Conservation (phyloP, 768 basidiomycete genomes). For the Hypholoma fasciculare region DNA sequence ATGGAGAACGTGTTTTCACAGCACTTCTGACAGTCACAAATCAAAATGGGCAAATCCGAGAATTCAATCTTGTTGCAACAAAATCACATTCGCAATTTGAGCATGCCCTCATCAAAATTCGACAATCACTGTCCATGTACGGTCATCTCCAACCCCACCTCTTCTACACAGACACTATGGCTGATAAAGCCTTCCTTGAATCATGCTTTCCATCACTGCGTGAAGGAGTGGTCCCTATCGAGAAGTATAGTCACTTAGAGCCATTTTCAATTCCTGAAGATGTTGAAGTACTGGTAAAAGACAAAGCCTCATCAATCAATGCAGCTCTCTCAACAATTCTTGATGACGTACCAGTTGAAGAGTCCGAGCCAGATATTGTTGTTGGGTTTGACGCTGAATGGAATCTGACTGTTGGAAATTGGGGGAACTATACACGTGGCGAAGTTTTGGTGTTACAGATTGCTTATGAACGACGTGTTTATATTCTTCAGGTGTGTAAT, state of each 20-base stretch:
- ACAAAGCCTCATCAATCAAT: conserved; percentile 12
- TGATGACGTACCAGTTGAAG: conserved; percentile 4
- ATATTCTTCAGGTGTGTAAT: conserved; percentile 15
- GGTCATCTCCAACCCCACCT: conserved; percentile 12
- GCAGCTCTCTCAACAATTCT: conserved; percentile 14
- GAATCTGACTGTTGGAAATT: conserved; percentile 15
- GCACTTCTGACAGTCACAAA: conserved; percentile 27
- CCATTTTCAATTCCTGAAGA: conserved; percentile 6
- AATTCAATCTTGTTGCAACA: conserved; percentile 23
- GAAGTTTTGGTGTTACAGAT: conserved; percentile 18
- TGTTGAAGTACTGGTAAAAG: conserved; percentile 6
- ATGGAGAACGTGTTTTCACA: conserved; percentile 24
- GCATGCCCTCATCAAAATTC: conserved; percentile 15
- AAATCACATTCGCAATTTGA: conserved; percentile 28
- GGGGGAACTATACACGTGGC: conserved; percentile 5
- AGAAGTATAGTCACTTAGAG: conserved; percentile 22
- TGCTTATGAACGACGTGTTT: conserved; percentile 15
- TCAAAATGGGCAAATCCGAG: conserved; percentile 21
- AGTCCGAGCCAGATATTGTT: conserved; percentile 7
- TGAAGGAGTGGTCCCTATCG: conserved; percentile 21
- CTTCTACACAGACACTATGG: conserved; percentile 19
- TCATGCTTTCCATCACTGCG: conserved; percentile 21
- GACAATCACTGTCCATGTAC: conserved; percentile 9
- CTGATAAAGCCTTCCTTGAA: conserved; percentile 20
- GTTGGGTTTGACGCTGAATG: conserved; percentile 23